phyloP scores from a whole-genome alignment of 2,329 filamentous ascomycete species.

The Stemphylium beticola region DNA sequence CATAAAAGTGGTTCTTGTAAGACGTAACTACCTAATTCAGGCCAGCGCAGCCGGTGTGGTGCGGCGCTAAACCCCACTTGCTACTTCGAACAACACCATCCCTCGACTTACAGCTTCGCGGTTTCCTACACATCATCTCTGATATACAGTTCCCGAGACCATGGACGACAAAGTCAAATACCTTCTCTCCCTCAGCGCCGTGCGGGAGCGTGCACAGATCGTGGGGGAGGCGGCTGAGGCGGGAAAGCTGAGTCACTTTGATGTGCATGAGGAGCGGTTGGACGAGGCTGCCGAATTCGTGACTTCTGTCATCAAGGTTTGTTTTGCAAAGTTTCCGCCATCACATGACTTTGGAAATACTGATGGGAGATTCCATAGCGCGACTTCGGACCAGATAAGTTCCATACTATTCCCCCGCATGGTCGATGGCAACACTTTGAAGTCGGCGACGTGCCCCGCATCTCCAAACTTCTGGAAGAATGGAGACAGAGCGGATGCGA shows the following conservation, averaged over 20 bases:
- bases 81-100: conserved; percentile 9
- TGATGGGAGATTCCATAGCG: conserved; percentile 53
- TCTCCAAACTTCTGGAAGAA: conserved; percentile 69
- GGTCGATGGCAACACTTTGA: conserved; percentile 83
- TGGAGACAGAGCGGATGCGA: conserved; percentile 65
- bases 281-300: conserved; percentile 81
- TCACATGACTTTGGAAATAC: neutral
- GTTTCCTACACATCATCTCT: neutral
- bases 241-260: conserved; percentile 74
- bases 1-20: conserved; percentile 10
- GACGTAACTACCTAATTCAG: conserved; percentile 10
- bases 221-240: conserved; percentile 34
- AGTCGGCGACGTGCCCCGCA: conserved; percentile 73
- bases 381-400: conserved; percentile 68
- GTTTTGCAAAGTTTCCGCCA: neutral
- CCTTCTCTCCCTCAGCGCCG: conserved; percentile 33
- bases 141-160: neutral
- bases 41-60: conserved; percentile 1
- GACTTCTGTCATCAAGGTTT: conserved; percentile 86
- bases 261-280: conserved; percentile 82
- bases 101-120: conserved; percentile 1
- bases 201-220: conserved; percentile 36
- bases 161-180: conserved; percentile 37
- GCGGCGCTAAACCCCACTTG: conserved; percentile 13
- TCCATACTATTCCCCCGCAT: conserved; percentile 66